Evolutionary conservation across 2,329 filamentous ascomycete species (phyloP).

Genomic region (Lasiodiplodia gonubiensis): DNA sequence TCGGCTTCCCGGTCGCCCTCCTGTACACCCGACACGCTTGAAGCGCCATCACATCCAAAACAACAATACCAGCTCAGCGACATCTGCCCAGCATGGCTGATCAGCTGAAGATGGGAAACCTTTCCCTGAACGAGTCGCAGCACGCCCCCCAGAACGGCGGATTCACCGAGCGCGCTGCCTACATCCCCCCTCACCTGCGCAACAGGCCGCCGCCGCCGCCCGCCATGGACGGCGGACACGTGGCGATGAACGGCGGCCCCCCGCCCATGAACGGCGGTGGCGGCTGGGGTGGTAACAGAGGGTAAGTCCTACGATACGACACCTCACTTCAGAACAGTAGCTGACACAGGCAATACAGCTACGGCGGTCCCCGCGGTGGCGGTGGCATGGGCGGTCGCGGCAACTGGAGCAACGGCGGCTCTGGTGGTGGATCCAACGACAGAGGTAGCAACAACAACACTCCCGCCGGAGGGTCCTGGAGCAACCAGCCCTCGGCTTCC

Average conservation of each 20-base stretch:
- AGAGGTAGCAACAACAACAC: conserved; percentile 45
- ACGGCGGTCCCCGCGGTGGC: conserved; percentile 36
- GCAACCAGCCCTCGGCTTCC: conserved; percentile 49
- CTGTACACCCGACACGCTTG: background rate
- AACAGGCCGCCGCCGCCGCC: conserved; percentile 43
- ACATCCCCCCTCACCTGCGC: conserved; percentile 86
- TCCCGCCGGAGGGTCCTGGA: conserved; percentile 49
- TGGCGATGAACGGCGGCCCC: conserved; percentile 47
- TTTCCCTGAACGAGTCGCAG: conserved; percentile 71
- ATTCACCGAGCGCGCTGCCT: conserved; percentile 68
- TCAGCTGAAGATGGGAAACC: conserved; percentile 80
- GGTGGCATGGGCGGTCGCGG: conserved; percentile 46
- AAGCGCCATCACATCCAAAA: background rate
- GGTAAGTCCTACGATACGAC: conserved; percentile 8
- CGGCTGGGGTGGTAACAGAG: conserved; percentile 25
- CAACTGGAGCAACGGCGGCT: conserved; percentile 51
- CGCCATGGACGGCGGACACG: conserved; percentile 48
- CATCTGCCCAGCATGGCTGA: conserved; percentile 70
- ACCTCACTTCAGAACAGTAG: background rate
- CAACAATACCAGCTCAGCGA: conserved; percentile 3
- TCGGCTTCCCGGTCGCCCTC: conserved; percentile 2
- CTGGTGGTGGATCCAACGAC: conserved; percentile 59
- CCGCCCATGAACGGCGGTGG: conserved; percentile 55
- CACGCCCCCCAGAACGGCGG: conserved; percentile 57
- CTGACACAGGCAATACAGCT: background rate